phyloP scores from a whole-genome alignment of 2,329 filamentous ascomycete genomes.

The Alternaria brassicicola region DNA sequence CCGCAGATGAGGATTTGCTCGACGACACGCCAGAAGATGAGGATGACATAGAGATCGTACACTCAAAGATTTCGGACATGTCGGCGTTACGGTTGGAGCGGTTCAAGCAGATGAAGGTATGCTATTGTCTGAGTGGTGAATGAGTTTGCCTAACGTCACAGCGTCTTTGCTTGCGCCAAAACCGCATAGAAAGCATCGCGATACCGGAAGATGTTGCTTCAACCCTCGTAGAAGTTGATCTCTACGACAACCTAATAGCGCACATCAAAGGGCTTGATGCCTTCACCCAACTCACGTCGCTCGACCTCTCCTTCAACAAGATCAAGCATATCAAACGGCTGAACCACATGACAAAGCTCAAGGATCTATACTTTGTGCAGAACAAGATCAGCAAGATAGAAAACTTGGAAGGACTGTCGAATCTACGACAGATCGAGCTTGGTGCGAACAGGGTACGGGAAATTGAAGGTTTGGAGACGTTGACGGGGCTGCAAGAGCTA shows the following conservation, averaged over 20 bases:
- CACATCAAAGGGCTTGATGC: slow-evolving; percentile 84
- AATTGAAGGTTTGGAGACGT: slow-evolving; percentile 80
- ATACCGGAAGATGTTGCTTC: slow-evolving; percentile 70
- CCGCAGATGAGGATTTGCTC: slow-evolving; percentile 59
- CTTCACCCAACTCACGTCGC: slow-evolving; percentile 73
- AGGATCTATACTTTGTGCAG: slow-evolving; percentile 88
- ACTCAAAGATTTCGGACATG: slow-evolving; percentile 82
- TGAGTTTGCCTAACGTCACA: slow-evolving; percentile 35
- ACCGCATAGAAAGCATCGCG: slow-evolving; percentile 80
- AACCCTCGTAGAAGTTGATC: slow-evolving; percentile 81
- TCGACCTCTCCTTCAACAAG: slow-evolving; percentile 98
- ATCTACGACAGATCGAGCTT: slow-evolving; percentile 83
- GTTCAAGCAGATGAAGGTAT: slow-evolving; percentile 73
- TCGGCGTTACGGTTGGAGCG: slow-evolving; percentile 79
- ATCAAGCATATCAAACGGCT: slow-evolving; percentile 97
- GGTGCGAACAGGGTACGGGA: slow-evolving; percentile 91
- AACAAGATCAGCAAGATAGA: slow-evolving; percentile 93
- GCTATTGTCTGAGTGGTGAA: not conserved
- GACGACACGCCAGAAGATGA: slow-evolving; percentile 63
- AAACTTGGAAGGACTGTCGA: slow-evolving; percentile 74
- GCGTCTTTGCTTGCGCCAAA: slow-evolving; percentile 89
- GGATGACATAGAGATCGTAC: slow-evolving; percentile 79
- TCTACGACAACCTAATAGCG: slow-evolving; percentile 94
- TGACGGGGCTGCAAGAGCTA: slow-evolving; percentile 81
- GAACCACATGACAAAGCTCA: slow-evolving; percentile 75